Conservation (phyloP, 2,329 filamentous ascomycete species). For the Colletotrichum destructivum region DNA sequence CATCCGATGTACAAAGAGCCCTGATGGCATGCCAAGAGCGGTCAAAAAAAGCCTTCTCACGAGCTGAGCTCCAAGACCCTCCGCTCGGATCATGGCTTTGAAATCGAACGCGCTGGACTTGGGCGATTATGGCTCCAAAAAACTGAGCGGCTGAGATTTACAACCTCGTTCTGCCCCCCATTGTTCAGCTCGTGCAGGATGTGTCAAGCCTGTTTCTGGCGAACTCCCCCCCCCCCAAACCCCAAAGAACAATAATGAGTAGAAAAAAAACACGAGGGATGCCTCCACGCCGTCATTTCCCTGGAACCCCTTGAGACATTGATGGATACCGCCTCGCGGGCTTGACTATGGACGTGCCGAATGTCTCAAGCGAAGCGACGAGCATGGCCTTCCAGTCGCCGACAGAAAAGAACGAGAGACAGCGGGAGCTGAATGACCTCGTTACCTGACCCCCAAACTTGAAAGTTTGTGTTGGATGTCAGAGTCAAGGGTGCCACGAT, state of each 20-base stretch:
- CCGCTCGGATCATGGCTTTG: neutral
- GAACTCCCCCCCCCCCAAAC: no score
- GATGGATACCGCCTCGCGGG: neutral
- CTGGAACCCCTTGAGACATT: constrained; percentile 31
- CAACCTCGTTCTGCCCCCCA: neutral
- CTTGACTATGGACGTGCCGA: constrained; percentile 26
- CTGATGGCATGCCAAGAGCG: neutral
- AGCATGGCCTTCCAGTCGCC: constrained; percentile 5
- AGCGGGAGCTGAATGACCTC: no score
- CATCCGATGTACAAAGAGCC: neutral
- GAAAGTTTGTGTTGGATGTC: constrained; percentile 5
- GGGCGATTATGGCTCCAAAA: neutral
- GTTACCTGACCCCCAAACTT: neutral
- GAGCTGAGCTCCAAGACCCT: neutral
- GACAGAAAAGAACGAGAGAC: neutral
- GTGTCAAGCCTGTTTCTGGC: neutral
- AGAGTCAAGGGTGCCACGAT: neutral
- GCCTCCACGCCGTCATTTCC: constrained; percentile 17
- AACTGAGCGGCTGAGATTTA: neutral
- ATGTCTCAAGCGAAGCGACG: constrained; percentile 24
- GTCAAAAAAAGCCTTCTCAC: neutral
- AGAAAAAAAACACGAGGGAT: constrained; percentile 4
- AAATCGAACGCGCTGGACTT: neutral
- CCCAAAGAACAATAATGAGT: no score
- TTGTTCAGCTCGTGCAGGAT: constrained; percentile 16